Base-by-base conservation (phyloP, 208 protist genomes). In the Leishmania guyanensis region DNA sequence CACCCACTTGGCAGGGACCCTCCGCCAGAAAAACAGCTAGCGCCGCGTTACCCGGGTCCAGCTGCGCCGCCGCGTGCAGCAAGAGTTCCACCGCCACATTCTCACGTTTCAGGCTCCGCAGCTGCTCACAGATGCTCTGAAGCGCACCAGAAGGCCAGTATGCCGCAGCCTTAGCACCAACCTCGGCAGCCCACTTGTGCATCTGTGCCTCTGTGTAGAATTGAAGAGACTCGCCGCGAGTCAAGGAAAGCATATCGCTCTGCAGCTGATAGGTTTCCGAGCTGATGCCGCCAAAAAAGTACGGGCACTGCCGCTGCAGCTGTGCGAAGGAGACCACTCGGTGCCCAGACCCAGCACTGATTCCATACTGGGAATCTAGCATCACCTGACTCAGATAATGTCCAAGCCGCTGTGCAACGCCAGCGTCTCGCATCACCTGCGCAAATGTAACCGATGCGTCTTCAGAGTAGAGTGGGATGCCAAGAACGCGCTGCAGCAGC, bases 131-230 rank as follows among this genome's bases (percentile, higher is more conserved):
- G 51, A 98, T 92, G 58, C 79, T 86, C 53, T 89, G 77, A 14
- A 98, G 88, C 26, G 92, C 88, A n/a, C 95, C 95, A 26, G 89
- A 92, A 43, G 84, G 88, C 92, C 95, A 97, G 71, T 94, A 92
- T 56, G 83, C 77, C 12, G 89, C 87, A 33, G 95, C 93, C 72
- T 90, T 89, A 26, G 87, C 86, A 22, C 88, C 84, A 33, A 95
- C 89, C 64, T 89, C 89, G 17, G 88, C 83, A 22, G 83, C 86
- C 92, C 93, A 98, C 60, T 93, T 82, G 4, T 84, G 81, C 70
- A 94, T 53, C 66, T 92, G 84, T 43, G 86, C 78, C 76, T 93
- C 92, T 17, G 88, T 88, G 56, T 88, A 81, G 39, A 82, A 75
- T 70, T 85, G 80, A 46, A 96, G 78, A 51, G 74, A 70, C 48